Evolutionary conservation across 2,329 filamentous ascomycete species (phyloP), one percentile per base, ranked within the genome.

Genomic region (Neopestalotiopsis sp.): DNA sequence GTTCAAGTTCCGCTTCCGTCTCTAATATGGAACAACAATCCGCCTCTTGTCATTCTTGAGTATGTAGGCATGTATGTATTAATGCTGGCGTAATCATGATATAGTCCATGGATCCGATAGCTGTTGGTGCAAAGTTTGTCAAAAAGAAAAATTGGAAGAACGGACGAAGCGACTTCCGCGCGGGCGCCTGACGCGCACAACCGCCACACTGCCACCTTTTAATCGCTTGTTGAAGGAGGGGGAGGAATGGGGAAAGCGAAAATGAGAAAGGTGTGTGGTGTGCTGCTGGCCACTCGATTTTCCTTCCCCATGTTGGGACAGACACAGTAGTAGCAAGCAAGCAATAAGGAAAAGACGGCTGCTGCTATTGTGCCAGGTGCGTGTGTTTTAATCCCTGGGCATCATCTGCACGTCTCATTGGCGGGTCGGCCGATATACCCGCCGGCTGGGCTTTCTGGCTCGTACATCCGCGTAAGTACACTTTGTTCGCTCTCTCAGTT

Each of bases 351-450:
- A 38, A 66, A 30, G 17, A 32, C 9, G 28, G 45, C 65, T 20
- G 56, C 56, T 61, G 58, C 58, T 32, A 56, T 38, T 6, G 14
- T 32, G 24, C 24, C 24, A 28, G 24, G 24, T 28, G 24, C 24
- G 24, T 28, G 24, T 28, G 24, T 28, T 28, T 28, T 10, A 9
- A 61, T 32, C 56, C 24, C 65, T 32, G 58, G 65, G 10, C 17
- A 12, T 5, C 20, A n/a, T n/a, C 56, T 40, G 30, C 56, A 34
- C 1, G 14, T 59, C 28, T 67, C 53, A 61, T 67, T 67, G 30
- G 65, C 24, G 14, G 38, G 30, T 20, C 7, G 65, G 65, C 53
- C 65, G 65, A 67, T 56, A 20, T 45, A 67, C 58, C 53, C 57
- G 65, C 65, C 30, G 9, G 24, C 12, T 30, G 61, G 53, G 49